These are phyloP conservation scores for Sugiyamaella castrensis DNA, from an alignment of 1,139 yeast genomes.

Conservation along the genomic window DNA sequence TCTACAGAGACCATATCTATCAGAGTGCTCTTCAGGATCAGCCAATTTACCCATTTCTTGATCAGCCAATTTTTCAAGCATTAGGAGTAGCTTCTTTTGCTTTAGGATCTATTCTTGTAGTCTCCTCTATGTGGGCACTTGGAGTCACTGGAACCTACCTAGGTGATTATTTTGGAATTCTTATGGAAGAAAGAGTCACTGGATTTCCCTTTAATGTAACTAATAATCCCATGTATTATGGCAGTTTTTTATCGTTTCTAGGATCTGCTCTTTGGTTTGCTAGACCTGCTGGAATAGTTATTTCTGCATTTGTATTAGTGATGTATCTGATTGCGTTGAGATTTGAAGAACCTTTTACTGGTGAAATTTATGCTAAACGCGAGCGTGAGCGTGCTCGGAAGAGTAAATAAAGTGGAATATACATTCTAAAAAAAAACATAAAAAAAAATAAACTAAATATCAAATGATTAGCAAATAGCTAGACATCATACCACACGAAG, in stretches of 20 bases:
- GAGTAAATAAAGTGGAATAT: conserved; percentile 19
- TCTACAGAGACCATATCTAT: conserved; percentile 74
- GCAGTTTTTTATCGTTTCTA: conserved; percentile 81
- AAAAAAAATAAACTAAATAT: background rate
- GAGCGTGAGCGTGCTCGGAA: conserved; percentile 42
- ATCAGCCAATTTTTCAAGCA: conserved; percentile 41
- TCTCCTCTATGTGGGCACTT: conserved; percentile 85
- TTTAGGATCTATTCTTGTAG: conserved; percentile 74
- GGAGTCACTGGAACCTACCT: conserved; percentile 95
- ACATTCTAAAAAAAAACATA: background rate
- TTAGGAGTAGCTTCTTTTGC: conserved; percentile 51
- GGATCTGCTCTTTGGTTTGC: conserved; percentile 89
- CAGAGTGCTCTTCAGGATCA: conserved; percentile 63
- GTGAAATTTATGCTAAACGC: conserved; percentile 72
- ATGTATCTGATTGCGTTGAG: conserved; percentile 82
- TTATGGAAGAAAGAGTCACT: conserved; percentile 88
- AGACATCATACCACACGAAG: no score
- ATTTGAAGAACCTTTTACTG: conserved; percentile 97
- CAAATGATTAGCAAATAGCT: background rate
- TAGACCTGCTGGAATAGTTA: conserved; percentile 81
- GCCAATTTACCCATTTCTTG: conserved; percentile 37
- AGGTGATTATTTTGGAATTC: conserved; percentile 95
- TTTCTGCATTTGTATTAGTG: conserved; percentile 66
- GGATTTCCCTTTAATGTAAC: conserved; percentile 89
- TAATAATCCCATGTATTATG: conserved; percentile 96